Conservation (phyloP, 2,329 filamentous ascomycete genomes). For the Trichoderma lentiforme region DNA sequence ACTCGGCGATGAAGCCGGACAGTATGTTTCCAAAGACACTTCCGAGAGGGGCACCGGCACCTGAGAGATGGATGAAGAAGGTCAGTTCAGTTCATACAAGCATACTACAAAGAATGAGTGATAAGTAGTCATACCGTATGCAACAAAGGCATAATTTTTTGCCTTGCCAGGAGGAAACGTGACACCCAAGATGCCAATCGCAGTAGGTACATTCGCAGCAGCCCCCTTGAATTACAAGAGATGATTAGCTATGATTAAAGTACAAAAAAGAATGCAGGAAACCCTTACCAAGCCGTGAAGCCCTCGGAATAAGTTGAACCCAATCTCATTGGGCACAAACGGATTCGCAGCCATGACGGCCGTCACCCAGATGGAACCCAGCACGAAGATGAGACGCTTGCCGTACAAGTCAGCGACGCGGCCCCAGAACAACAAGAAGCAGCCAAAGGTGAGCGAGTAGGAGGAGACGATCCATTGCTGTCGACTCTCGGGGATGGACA, state of each 20-base stretch:
- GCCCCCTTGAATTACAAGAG: slow-evolving; percentile 44
- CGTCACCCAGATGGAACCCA: slow-evolving; percentile 62
- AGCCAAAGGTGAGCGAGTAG: slow-evolving; percentile 64
- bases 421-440: slow-evolving; percentile 66
- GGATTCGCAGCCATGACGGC: slow-evolving; percentile 57
- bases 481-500: slow-evolving; percentile 55
- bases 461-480: slow-evolving; percentile 66
- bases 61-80: slow-evolving; percentile 27
- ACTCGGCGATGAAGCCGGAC: slow-evolving; percentile 61
- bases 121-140: slow-evolving; percentile 46
- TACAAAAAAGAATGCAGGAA: neutral
- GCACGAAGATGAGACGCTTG: slow-evolving; percentile 62
- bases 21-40: slow-evolving; percentile 63
- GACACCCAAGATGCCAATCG: slow-evolving; percentile 65
- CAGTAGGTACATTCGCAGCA: slow-evolving; percentile 67
- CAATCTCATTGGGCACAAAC: slow-evolving; percentile 64
- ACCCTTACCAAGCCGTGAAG: slow-evolving; percentile 56
- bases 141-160: slow-evolving; percentile 68
- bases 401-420: slow-evolving; percentile 65
- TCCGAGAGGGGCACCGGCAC: slow-evolving; percentile 62
- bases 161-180: slow-evolving; percentile 65
- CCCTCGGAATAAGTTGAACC: slow-evolving; percentile 63
- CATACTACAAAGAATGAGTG: neutral
- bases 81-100: neutral
- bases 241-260: neutral